Base-by-base conservation (phyloP, 2,329 filamentous ascomycete genomes). In the Lasiodiplodia sp. region DNA sequence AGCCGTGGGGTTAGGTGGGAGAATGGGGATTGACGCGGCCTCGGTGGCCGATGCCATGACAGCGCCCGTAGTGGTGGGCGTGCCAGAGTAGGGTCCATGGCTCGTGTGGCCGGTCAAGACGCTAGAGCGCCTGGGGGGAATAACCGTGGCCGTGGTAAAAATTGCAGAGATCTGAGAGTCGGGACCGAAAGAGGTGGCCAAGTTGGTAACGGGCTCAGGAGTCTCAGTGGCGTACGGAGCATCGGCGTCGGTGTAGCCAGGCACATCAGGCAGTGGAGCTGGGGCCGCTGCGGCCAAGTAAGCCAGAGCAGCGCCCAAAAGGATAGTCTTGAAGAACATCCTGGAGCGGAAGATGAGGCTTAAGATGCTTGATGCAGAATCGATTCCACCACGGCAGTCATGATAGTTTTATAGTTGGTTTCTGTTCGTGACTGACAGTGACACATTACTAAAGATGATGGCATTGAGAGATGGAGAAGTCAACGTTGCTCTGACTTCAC, bases 21-120 rank as follows among this genome's bases (percentile, higher is more conserved):
- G 76, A 0, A 86, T 81, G 0, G 86, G 79, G 62, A 95, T 86
- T 1, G 86, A 86, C 0, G 87, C 78, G 0, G 86, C 88, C 0
- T 89, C 71, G 0, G 88, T 84, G 0, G 80, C 82, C 3, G 76
- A 73, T 40, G 86, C 90, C 8, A 84, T 86, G 2, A 91, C 78
- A 25, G 92, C 92, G 4, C 92, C 92, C 0, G 88, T 93, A 0
- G 88, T 91, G 0, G 90, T 92, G 0, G 90, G 81, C 0, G 86
- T 85, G 2, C 92, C 92, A 2, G 80, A 87, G 77, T 84, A 95
- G 0, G 91, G 85, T 0, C 91, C 91, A 76, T 95, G 91, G 4
- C 85, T 87, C 2, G 89, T 91, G 5, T 88, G 82, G 37, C 91
- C 86, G 47, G 84, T 87, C 16, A 85, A 78, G 67, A 84, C 78